Conservation (phyloP, 169 alveolate genomes). For the Babesia caballi region DNA sequence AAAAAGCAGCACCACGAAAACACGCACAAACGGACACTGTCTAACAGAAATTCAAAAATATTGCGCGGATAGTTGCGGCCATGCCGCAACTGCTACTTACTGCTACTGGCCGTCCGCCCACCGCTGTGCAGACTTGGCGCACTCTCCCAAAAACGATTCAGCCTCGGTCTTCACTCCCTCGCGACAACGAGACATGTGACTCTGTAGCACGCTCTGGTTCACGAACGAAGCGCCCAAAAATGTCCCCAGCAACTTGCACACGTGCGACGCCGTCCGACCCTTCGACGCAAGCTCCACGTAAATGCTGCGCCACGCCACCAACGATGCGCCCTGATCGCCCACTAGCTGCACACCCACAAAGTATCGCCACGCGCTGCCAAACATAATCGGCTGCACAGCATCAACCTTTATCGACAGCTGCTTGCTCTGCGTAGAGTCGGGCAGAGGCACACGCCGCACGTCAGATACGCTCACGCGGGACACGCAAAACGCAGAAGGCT, state of each 20-base stretch:
- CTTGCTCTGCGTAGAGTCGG: slow-evolving; percentile 52
- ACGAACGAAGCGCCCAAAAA: slow-evolving; percentile 72
- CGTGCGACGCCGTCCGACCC: slow-evolving; percentile 65
- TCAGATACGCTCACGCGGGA: slow-evolving; percentile 43
- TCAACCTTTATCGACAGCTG: slow-evolving; percentile 57
- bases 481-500: slow-evolving; percentile 65
- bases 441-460: slow-evolving; percentile 28
- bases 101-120: slow-evolving; percentile 72
- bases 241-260: slow-evolving; percentile 57
- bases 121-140: slow-evolving; percentile 68
- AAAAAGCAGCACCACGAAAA: not conserved
- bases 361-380: slow-evolving; percentile 71
- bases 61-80: not conserved
- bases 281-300: slow-evolving; percentile 63
- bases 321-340: slow-evolving; percentile 69
- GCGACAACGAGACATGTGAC: slow-evolving; percentile 12
- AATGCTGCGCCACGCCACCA: slow-evolving; percentile 69
- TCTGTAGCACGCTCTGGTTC: slow-evolving; percentile 47
- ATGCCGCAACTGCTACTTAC: not conserved
- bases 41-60: not conserved
- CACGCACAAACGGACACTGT: not conserved
- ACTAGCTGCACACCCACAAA: slow-evolving; percentile 72
- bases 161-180: slow-evolving; percentile 64
- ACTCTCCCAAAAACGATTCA: slow-evolving; percentile 66
- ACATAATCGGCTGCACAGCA: slow-evolving; percentile 73